Percentiles rank a stretch among this genome's conserved stretches.
Evolutionary conservation across 495 filamentous ascomycete genomes (phyloP).

Genomic region (Lepidopterella palustris): DNA sequence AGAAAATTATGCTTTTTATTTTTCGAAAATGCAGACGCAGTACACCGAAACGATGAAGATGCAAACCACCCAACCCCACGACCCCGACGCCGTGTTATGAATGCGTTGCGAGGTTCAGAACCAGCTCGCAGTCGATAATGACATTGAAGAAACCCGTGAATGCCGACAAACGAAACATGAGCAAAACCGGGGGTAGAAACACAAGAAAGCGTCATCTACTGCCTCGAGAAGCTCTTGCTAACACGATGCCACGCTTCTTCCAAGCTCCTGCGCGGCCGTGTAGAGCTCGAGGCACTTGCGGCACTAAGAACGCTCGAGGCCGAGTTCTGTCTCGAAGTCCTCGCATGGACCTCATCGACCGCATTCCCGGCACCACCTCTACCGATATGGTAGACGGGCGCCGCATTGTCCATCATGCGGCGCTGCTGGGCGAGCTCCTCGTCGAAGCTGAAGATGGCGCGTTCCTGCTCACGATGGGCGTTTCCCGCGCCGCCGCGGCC

Average conservation of each 20-base stretch:
- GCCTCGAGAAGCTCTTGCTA: slow-evolving; percentile 20
- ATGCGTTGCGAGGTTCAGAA: slow-evolving; percentile 29
- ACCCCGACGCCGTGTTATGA: slow-evolving; percentile 17
- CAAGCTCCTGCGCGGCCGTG: slow-evolving; percentile 10
- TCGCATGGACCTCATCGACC: slow-evolving; percentile 38
- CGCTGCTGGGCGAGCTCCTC: slow-evolving; percentile 73
- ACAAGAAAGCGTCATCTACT: background rate
- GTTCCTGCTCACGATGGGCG: slow-evolving; percentile 61
- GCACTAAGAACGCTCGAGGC: slow-evolving; percentile 5
- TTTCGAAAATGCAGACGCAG: too few species aligned
- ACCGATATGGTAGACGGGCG: slow-evolving; percentile 73
- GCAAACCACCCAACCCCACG: too few species aligned
- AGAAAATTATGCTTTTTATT: too few species aligned
- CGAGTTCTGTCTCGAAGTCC: slow-evolving; percentile 10
- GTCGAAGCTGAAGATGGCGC: slow-evolving; percentile 80
- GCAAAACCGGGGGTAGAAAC: slow-evolving; percentile 1
- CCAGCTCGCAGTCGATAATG: slow-evolving; percentile 22
- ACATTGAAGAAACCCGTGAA: slow-evolving; percentile 7
- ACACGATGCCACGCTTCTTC: slow-evolving; percentile 30
- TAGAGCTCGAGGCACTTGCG: slow-evolving; percentile 9
- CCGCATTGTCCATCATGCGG: slow-evolving; percentile 51
- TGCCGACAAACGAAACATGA: background rate
- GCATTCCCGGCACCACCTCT: slow-evolving; percentile 86
- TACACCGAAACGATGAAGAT: background rate
- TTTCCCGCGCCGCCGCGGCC: slow-evolving; percentile 92